Percentiles rank a stretch among this genome's conserved stretches.
Conservation (phyloP, 2,329 filamentous ascomycete genomes). For the Colletotrichum siamense region DNA sequence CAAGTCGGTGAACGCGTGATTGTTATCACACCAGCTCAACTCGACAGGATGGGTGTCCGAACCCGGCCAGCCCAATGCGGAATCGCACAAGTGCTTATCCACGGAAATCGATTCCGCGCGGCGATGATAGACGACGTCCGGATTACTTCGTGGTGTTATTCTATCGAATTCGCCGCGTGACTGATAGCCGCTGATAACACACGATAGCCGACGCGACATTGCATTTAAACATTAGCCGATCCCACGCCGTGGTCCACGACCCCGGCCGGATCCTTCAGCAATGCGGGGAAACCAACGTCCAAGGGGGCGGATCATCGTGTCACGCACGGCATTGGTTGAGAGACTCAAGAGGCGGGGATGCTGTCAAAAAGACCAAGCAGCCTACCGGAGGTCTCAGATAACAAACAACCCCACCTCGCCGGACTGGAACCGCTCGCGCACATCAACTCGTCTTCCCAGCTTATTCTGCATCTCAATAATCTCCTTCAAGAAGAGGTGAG, state of each 20-base stretch:
- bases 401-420: constrained; percentile 24
- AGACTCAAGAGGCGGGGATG: not conserved
- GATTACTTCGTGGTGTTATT: not conserved
- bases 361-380: not conserved
- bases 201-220: not conserved
- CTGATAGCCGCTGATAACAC: not conserved
- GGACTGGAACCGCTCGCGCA: constrained; percentile 22
- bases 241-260: not conserved
- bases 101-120: not conserved
- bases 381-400: constrained; percentile 18
- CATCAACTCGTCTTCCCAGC: constrained; percentile 17
- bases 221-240: not conserved
- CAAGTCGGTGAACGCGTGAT: not conserved
- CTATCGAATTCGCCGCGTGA: not conserved
- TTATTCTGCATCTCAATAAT: constrained; percentile 25
- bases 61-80: not conserved
- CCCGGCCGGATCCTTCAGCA: not conserved
- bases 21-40: not conserved
- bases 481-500: constrained; percentile 30
- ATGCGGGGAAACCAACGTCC: not conserved
- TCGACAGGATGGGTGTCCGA: not conserved
- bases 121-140: not conserved
- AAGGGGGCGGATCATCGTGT: not conserved
- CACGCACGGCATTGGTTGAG: not conserved
- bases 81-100: not conserved